These are phyloP conservation scores for Syzygium malaccense DNA, from an alignment of 441 rosid species.

Conservation along the genomic window DNA sequence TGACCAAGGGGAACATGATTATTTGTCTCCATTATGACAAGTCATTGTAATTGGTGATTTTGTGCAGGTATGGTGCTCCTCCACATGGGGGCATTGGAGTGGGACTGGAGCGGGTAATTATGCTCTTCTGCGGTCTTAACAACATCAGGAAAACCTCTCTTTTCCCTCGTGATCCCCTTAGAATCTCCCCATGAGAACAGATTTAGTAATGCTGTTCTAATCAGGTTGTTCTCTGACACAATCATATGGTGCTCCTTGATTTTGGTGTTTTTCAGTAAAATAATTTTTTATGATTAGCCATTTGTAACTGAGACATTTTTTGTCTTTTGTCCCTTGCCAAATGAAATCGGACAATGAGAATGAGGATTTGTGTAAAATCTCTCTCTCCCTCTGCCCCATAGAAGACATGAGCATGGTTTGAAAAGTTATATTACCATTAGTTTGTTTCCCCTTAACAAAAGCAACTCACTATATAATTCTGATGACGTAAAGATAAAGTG, in stretches of 20 bases:
- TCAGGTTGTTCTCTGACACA: background rate
- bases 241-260: background rate
- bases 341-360: background rate
- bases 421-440: background rate
- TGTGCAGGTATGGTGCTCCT: conserved; percentile 63
- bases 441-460: background rate
- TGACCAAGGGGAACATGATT: background rate
- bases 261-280: background rate
- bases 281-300: background rate
- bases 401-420: background rate
- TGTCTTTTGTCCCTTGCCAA: background rate
- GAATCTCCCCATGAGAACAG: conserved; percentile 42
- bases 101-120: conserved; percentile 76
- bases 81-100: conserved; percentile 87
- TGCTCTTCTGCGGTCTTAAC: conserved; percentile 73
- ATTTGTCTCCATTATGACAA: background rate
- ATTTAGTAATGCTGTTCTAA: background rate
- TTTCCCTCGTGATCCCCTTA: conserved; percentile 79
- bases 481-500: background rate
- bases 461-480: background rate
- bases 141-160: conserved; percentile 78
- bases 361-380: background rate
- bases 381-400: background rate
- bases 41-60: background rate
- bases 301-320: background rate